A percentile compares a stretch with the other conserved stretches of the same genome.
These are phyloP conservation scores for Xylaria scruposa DNA, from an alignment of 495 filamentous ascomycete genomes.

Conservation along the genomic window DNA sequence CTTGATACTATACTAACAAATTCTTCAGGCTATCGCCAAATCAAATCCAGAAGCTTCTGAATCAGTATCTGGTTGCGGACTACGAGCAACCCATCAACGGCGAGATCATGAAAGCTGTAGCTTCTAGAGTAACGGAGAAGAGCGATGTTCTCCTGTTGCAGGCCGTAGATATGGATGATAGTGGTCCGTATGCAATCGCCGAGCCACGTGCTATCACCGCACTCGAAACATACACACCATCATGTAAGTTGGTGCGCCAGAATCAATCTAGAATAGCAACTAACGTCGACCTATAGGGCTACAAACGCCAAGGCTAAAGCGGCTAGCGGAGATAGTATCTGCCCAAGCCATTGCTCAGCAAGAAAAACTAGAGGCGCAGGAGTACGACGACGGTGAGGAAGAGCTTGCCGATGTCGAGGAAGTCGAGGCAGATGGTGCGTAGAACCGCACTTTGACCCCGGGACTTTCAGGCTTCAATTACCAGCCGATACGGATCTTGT, in stretches of 20 bases:
- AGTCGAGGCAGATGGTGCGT: slow-evolving; percentile 38
- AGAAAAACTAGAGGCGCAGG: slow-evolving; percentile 72
- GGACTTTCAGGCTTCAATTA: slow-evolving; percentile 27
- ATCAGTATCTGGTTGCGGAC: slow-evolving; percentile 98
- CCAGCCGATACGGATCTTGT: slow-evolving; percentile 28
- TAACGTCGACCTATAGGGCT: slow-evolving; percentile 67
- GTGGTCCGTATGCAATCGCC: slow-evolving; percentile 98
- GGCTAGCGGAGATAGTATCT: slow-evolving; percentile 95
- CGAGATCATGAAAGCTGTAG: slow-evolving; percentile 99
- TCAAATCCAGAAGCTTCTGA: slow-evolving; percentile 98
- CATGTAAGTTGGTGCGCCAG: slow-evolving; percentile 66
- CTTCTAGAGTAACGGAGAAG: slow-evolving; percentile 97
- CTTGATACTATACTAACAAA: slow-evolving; percentile 14
- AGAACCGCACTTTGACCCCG: slow-evolving; percentile 34
- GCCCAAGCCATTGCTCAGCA: slow-evolving; percentile 94
- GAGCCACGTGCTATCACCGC: slow-evolving; percentile 96
- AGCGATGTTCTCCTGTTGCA: slow-evolving; percentile 91
- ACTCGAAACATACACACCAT: slow-evolving; percentile 96
- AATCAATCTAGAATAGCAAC: background rate
- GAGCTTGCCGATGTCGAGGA: slow-evolving; percentile 55
- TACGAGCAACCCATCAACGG: slow-evolving; percentile 99
- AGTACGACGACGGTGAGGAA: slow-evolving; percentile 49
- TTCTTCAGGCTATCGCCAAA: slow-evolving; percentile 85
- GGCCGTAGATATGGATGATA: slow-evolving; percentile 99
- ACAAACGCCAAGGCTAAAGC: slow-evolving; percentile 92